Percentiles rank a stretch among this genome's conserved stretches.
These are phyloP conservation scores for Penstemon davidsonii DNA, from an alignment of 257 asterid genomes.

Conservation along the genomic window DNA sequence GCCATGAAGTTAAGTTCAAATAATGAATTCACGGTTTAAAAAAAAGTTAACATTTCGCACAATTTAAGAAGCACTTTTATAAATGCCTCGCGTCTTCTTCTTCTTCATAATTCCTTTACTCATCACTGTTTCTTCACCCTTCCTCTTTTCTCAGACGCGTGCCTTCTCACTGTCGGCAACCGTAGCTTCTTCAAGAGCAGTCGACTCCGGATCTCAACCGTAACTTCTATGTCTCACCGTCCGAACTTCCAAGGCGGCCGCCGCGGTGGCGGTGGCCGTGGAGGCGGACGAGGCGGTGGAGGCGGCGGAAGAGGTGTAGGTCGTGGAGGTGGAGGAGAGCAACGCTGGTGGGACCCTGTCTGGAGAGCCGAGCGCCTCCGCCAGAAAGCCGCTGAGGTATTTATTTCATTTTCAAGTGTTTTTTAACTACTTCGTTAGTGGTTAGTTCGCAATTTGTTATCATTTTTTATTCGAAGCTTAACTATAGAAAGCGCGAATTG, in stretches of 20 bases:
- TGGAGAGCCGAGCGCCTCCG: too few species aligned
- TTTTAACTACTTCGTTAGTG: too few species aligned
- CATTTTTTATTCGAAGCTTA: not conserved
- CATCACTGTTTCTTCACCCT: conserved; percentile 27
- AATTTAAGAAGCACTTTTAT: too few species aligned
- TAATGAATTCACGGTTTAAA: too few species aligned
- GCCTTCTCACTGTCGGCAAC: conserved; percentile 6
- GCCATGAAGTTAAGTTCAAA: too few species aligned
- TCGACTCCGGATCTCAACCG: conserved; percentile 34
- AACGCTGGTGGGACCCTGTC: too few species aligned
- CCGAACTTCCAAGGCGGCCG: conserved; percentile 83
- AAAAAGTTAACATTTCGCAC: too few species aligned
- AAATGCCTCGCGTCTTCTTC: conserved; percentile 32
- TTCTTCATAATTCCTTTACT: conserved; percentile 30
- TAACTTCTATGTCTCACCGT: conserved; percentile 66
- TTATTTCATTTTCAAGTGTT: too few species aligned
- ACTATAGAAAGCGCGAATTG: not conserved
- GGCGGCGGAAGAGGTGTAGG: conserved; percentile 51
- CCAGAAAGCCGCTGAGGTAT: too few species aligned
- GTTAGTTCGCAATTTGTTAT: not conserved
- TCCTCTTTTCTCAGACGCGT: conserved; percentile 21
- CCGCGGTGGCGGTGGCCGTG: conserved; percentile 46
- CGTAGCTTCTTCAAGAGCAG: conserved; percentile 5
- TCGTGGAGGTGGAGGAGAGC: conserved; percentile 59
- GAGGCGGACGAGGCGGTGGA: conserved; percentile 48